A percentile compares a stretch with the other conserved stretches of the same genome.
phyloP scores from a whole-genome alignment of 2,329 filamentous ascomycete genomes.

The Verticillium tricorpus region DNA sequence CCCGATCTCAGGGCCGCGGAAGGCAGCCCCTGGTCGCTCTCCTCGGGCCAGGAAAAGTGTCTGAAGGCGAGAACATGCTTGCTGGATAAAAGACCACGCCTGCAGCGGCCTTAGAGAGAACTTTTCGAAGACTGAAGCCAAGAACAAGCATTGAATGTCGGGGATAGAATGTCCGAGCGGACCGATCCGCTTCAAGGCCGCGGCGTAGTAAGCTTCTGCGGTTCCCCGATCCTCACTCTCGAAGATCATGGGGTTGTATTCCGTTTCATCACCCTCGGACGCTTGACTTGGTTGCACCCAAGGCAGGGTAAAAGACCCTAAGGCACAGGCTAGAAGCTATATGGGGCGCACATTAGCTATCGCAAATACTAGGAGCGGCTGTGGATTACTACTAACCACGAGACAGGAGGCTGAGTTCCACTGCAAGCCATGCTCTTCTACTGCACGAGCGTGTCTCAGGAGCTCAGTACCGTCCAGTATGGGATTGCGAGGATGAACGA shows the following conservation, averaged over 20 bases:
- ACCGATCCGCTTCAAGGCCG: conserved; percentile 17
- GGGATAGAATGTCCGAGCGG: conserved; percentile 13
- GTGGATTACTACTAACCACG: conserved; percentile 8
- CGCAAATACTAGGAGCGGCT: no score
- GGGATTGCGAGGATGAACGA: conserved; percentile 17
- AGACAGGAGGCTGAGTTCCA: conserved; percentile 17
- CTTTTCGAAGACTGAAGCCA: conserved; percentile 17
- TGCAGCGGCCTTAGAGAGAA: conserved; percentile 15
- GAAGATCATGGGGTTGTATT: neutral
- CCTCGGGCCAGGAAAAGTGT: conserved; percentile 4
- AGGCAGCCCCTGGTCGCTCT: conserved; percentile 1
- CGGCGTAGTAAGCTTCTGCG: conserved; percentile 16
- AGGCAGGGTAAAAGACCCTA: conserved; percentile 2
- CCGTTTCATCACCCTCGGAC: neutral
- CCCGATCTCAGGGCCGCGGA: neutral
- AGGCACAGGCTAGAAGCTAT: conserved; percentile 9
- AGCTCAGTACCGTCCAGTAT: conserved; percentile 16
- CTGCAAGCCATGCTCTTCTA: conserved; percentile 10
- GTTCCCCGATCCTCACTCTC: conserved; percentile 2
- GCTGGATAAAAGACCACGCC: conserved; percentile 17
- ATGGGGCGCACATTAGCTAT: neutral
- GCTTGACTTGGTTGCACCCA: neutral
- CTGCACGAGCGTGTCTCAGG: conserved; percentile 7
- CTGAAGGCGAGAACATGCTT: conserved; percentile 11
- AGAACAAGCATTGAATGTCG: conserved; percentile 20